These are phyloP conservation scores for Tinospora cordifolia DNA, from an alignment of 164 flowering plant species.

Conservation along the genomic window DNA sequence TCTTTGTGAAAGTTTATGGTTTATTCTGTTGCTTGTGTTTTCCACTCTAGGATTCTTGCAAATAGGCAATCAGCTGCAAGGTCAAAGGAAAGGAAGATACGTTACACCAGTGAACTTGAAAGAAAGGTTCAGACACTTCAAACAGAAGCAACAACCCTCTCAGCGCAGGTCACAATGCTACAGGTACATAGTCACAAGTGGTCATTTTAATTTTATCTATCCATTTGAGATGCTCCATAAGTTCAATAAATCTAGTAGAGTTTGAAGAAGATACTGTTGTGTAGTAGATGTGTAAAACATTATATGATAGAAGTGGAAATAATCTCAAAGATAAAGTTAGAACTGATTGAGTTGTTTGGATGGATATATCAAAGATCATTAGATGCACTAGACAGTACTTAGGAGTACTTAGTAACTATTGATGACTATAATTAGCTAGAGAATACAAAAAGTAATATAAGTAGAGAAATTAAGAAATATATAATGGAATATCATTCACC, in stretches of 20 bases:
- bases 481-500: too few species aligned
- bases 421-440: not conserved
- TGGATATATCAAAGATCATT: not conserved
- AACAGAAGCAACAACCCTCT: constrained; percentile 73
- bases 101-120: constrained; percentile 75
- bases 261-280: not conserved
- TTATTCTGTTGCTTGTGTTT: not conserved
- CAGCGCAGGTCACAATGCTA: constrained; percentile 74
- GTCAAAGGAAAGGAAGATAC: constrained; percentile 80
- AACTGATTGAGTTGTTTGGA: not conserved
- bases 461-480: too few species aligned
- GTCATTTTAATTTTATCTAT: not conserved
- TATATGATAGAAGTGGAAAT: not conserved
- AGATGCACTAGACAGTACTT: not conserved
- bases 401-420: not conserved
- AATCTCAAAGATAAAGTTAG: not conserved
- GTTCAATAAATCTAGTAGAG: not conserved
- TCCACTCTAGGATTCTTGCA: constrained; percentile 66
- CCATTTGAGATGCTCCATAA: not conserved
- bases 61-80: constrained; percentile 95
- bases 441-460: too few species aligned
- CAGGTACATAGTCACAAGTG: constrained; percentile 46
- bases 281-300: not conserved
- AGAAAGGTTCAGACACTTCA: constrained; percentile 83
- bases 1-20: not conserved